These are phyloP conservation scores for Lindgomyces ingoldianus DNA, from an alignment of 495 filamentous ascomycete genomes.

Conservation along the genomic window DNA sequence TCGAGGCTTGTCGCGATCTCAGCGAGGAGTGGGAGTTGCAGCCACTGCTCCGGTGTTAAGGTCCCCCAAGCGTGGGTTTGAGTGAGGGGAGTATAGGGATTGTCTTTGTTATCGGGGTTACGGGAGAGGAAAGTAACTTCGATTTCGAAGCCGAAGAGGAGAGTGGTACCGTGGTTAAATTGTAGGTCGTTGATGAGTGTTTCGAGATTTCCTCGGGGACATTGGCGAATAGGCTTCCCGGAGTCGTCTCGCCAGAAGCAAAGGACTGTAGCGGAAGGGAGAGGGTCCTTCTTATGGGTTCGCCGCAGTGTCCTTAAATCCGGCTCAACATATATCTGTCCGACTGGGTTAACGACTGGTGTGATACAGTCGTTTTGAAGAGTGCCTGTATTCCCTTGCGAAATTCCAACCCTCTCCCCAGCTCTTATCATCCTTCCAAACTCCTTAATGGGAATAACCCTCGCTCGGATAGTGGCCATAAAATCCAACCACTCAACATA, in stretches of 20 bases:
- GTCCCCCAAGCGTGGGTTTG: conserved; percentile 66
- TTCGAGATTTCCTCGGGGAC: conserved; percentile 49
- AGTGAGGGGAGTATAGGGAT: conserved; percentile 40
- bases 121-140: conserved; percentile 71
- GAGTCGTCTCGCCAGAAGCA: conserved; percentile 59
- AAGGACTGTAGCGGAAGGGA: conserved; percentile 41
- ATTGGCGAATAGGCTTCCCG: conserved; percentile 58
- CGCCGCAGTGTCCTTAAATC: conserved; percentile 40
- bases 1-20: conserved; percentile 62
- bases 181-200: conserved; percentile 34
- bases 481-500: conserved; percentile 81
- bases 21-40: conserved; percentile 60
- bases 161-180: conserved; percentile 48
- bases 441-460: conserved; percentile 67
- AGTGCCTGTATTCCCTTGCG: conserved; percentile 43
- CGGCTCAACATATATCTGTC: conserved; percentile 48
- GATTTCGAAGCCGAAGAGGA: conserved; percentile 78
- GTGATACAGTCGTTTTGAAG: conserved; percentile 45
- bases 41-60: conserved; percentile 55
- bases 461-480: conserved; percentile 66
- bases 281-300: conserved; percentile 36
- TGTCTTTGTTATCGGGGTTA: conserved; percentile 32
- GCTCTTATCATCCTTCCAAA: conserved; percentile 60
- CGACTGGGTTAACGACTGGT: conserved; percentile 58
- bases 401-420: conserved; percentile 43